Percentiles rank a stretch among this genome's conserved stretches.
Conservation (phyloP, 768 basidiomycete species). For the Tylopilus felleus region DNA sequence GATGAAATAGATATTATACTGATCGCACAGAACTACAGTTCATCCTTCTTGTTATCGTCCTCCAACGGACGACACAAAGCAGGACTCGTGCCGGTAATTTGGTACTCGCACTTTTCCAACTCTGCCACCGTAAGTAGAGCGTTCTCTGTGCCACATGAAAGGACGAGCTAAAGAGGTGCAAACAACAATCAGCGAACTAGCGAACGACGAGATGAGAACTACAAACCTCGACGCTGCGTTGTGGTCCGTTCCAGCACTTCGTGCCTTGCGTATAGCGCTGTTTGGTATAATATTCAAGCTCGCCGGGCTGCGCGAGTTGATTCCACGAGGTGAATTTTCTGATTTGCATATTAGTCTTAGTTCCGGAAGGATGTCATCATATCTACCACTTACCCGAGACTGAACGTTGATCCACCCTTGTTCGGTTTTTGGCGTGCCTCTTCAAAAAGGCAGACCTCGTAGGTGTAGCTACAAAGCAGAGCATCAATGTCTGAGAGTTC, state of each 20-base stretch:
- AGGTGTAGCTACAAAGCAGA: slow-evolving; percentile 66
- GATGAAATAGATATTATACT: slow-evolving; percentile 1
- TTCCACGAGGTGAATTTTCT: slow-evolving; percentile 86
- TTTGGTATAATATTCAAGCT: slow-evolving; percentile 72
- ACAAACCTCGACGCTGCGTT: slow-evolving; percentile 74
- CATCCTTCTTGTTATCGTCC: slow-evolving; percentile 31
- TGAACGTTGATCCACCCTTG: slow-evolving; percentile 67
- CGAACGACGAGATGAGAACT: slow-evolving; percentile 1
- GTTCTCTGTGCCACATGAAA: slow-evolving; percentile 87
- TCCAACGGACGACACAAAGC: slow-evolving; percentile 64
- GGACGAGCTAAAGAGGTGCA: slow-evolving; percentile 52
- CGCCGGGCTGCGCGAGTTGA: slow-evolving; percentile 50
- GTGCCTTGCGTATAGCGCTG: slow-evolving; percentile 83
- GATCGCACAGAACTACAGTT: slow-evolving; percentile 19
- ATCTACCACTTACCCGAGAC: slow-evolving; percentile 70
- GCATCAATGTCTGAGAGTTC: slow-evolving; percentile 6
- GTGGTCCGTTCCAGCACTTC: slow-evolving; percentile 96
- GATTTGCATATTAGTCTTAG: slow-evolving; percentile 8
- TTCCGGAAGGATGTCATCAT: background rate
- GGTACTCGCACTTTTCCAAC: slow-evolving; percentile 95
- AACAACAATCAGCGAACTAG: slow-evolving; percentile 2
- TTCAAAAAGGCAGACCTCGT: slow-evolving; percentile 90
- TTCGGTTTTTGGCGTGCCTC: slow-evolving; percentile 87
- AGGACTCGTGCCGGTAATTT: slow-evolving; percentile 79
- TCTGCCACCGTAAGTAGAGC: slow-evolving; percentile 74